These are phyloP conservation scores for Colletotrichum cuscutae DNA, from an alignment of 2,329 filamentous ascomycete species.

Conservation along the genomic window DNA sequence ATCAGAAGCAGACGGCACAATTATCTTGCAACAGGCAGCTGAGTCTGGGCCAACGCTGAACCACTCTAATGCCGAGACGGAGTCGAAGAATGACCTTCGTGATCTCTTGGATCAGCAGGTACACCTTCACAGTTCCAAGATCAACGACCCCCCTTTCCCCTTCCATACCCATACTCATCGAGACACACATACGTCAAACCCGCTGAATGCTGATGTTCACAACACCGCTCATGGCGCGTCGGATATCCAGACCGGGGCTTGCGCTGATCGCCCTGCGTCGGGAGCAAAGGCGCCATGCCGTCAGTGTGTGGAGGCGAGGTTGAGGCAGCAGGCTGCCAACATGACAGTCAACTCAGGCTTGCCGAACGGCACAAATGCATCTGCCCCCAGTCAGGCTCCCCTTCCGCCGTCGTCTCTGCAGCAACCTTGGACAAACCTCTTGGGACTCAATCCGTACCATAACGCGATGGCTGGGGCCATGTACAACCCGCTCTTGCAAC, in stretches of 20 bases:
- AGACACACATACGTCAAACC: background rate
- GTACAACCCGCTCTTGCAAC: slow-evolving; percentile 29
- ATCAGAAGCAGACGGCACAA: background rate
- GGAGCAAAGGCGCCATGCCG: slow-evolving; percentile 28
- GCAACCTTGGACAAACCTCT: slow-evolving; percentile 23
- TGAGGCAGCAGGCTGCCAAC: slow-evolving; percentile 29
- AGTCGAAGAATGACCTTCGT: background rate
- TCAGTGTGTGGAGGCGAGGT: slow-evolving; percentile 30
- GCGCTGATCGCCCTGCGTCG: slow-evolving; percentile 2
- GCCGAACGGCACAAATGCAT: background rate
- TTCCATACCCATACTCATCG: background rate
- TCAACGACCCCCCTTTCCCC: background rate
- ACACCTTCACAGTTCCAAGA: background rate
- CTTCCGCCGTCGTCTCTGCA: slow-evolving; percentile 6
- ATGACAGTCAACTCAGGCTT: slow-evolving; percentile 2
- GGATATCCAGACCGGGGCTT: background rate
- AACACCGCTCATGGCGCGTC: background rate
- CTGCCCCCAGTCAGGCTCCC: background rate
- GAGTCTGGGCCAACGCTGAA: background rate
- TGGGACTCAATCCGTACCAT: slow-evolving; percentile 28
- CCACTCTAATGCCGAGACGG: background rate
- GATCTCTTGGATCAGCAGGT: background rate
- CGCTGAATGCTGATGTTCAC: background rate
- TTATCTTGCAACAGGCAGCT: background rate
- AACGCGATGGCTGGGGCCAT: slow-evolving; percentile 22